These are phyloP conservation scores for Didymella segeticola DNA, from an alignment of 2,329 filamentous ascomycete species.

Conservation along the genomic window DNA sequence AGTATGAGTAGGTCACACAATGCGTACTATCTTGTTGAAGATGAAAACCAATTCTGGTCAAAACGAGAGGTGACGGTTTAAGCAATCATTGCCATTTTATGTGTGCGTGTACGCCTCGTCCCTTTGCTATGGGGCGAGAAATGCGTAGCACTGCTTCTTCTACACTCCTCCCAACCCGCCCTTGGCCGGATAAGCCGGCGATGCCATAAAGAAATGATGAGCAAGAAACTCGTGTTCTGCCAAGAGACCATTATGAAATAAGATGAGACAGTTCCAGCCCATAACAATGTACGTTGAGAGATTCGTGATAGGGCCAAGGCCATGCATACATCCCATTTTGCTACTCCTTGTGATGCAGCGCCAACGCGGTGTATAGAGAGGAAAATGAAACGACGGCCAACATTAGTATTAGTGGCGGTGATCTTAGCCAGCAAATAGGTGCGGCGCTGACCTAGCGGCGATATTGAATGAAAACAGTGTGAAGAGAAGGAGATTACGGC, in stretches of 20 bases:
- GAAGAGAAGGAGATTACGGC: neutral
- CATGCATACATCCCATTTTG: conserved; percentile 7
- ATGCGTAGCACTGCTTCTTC: conserved; percentile 9
- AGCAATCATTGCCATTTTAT: conserved; percentile 12
- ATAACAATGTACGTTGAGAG: conserved; percentile 18
- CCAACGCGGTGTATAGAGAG: conserved; percentile 7
- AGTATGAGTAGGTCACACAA: neutral
- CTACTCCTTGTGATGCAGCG: conserved; percentile 16
- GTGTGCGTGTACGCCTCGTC: conserved; percentile 13
- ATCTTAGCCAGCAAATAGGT: neutral
- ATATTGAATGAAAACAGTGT: conserved; percentile 1
- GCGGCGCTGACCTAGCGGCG: neutral
- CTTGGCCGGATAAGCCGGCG: conserved; percentile 5
- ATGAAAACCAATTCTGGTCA: neutral
- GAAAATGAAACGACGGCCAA: conserved; percentile 3
- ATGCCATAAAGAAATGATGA: conserved; percentile 10
- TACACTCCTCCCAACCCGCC: conserved; percentile 2
- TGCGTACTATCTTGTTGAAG: neutral
- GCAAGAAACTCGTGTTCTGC: conserved; percentile 8
- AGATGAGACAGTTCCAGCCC: conserved; percentile 16
- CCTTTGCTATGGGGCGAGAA: conserved; percentile 4
- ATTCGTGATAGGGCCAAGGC: conserved; percentile 15
- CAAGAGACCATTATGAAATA: conserved; percentile 15
- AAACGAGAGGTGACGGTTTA: neutral
- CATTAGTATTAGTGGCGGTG: conserved; percentile 15